Evolutionary conservation across 495 filamentous ascomycete genomes (phyloP).

Genomic region (Rhypophila decipiens): DNA sequence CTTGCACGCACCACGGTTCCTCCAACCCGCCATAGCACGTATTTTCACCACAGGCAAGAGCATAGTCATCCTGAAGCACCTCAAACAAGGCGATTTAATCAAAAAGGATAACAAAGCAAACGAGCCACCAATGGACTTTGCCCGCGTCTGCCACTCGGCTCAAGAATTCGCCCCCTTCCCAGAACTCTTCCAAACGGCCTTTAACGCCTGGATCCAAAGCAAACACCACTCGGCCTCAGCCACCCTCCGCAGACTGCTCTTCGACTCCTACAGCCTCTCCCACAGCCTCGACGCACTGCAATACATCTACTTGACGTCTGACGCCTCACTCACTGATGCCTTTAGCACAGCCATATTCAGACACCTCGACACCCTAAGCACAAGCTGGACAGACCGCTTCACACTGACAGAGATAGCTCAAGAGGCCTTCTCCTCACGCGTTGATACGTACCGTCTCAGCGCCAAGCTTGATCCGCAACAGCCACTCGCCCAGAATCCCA

Average conservation of each 20-base stretch:
- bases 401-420: slow-evolving; percentile 74
- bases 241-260: slow-evolving; percentile 59
- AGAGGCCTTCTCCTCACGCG: slow-evolving; percentile 51
- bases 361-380: slow-evolving; percentile 60
- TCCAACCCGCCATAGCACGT: slow-evolving; percentile 57
- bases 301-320: slow-evolving; percentile 63
- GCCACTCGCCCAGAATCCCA: slow-evolving; percentile 22
- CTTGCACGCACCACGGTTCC: slow-evolving; percentile 65
- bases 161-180: slow-evolving; percentile 61
- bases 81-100: slow-evolving; percentile 36
- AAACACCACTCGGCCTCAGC: slow-evolving; percentile 63
- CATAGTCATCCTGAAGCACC: slow-evolving; percentile 68
- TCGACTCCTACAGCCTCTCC: slow-evolving; percentile 61
- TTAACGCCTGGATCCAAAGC: slow-evolving; percentile 64
- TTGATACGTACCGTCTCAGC: slow-evolving; percentile 55
- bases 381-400: slow-evolving; percentile 76
- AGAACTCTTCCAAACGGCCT: slow-evolving; percentile 61
- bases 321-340: slow-evolving; percentile 55
- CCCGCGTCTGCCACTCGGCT: slow-evolving; percentile 43
- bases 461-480: slow-evolving; percentile 43
- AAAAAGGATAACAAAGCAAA: slow-evolving; percentile 11
- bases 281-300: slow-evolving; percentile 61
- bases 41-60: slow-evolving; percentile 87
- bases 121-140: slow-evolving; percentile 47
- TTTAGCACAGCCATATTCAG: slow-evolving; percentile 71